Conservation (phyloP, 805 yeast genomes). For the Brettanomyces sp. region DNA sequence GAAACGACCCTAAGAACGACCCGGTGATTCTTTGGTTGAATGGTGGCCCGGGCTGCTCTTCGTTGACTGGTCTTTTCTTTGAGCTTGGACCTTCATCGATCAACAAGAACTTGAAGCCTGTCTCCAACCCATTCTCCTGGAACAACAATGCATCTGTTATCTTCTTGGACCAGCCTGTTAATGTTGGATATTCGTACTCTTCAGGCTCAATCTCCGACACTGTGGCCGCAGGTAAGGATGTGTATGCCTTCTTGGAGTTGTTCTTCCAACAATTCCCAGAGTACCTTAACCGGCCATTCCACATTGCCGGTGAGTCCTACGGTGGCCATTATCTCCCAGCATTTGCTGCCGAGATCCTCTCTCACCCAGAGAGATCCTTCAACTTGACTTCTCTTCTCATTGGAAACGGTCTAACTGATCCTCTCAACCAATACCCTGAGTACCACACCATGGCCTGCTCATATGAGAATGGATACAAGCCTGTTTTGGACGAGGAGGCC, state of each 20-base stretch:
- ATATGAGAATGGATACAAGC: slow-evolving; percentile 62
- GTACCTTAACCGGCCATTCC: slow-evolving; percentile 49
- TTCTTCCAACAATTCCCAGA: slow-evolving; percentile 82
- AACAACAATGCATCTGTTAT: slow-evolving; percentile 83
- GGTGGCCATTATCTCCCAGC: slow-evolving; percentile 80
- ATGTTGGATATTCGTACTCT: slow-evolving; percentile 85
- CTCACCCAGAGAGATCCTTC: slow-evolving; percentile 45
- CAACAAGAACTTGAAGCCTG: slow-evolving; percentile 55
- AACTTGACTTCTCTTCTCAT: slow-evolving; percentile 73
- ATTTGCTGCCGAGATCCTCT: slow-evolving; percentile 47
- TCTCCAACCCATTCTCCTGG: slow-evolving; percentile 81
- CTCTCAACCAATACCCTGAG: slow-evolving; percentile 65
- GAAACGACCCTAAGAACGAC: slow-evolving; percentile 78
- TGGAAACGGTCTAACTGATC: slow-evolving; percentile 90
- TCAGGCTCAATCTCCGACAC: slow-evolving; percentile 53
- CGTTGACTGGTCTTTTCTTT: slow-evolving; percentile 80
- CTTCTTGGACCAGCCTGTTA: slow-evolving; percentile 89
- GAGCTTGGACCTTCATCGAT: slow-evolving; percentile 87
- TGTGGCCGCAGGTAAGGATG: slow-evolving; percentile 80
- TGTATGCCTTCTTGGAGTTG: slow-evolving; percentile 70
- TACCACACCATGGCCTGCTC: slow-evolving; percentile 96
- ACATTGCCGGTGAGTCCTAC: slow-evolving; percentile 78
- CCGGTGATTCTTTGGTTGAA: slow-evolving; percentile 84
- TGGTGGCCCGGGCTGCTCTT: slow-evolving; percentile 96
- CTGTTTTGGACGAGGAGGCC: slow-evolving; percentile 60